These are phyloP conservation scores for Pittosporum tobira DNA, from an alignment of 129 eudicot genomes.

Conservation along the genomic window DNA sequence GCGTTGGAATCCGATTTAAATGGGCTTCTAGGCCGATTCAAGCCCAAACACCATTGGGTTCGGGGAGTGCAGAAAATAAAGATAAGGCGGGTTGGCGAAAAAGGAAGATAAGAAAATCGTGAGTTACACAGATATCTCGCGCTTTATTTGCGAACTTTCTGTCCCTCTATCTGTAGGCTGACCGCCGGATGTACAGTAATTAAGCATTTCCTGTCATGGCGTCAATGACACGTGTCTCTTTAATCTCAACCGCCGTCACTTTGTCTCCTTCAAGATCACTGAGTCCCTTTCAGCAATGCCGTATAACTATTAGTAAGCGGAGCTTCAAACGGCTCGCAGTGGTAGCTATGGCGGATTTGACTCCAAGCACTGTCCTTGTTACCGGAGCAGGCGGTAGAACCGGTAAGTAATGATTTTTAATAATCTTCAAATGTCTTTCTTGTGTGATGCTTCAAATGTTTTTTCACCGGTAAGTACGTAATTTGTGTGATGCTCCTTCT, in stretches of 20 bases:
- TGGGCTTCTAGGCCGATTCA: too few species aligned
- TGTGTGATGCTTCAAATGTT: too few species aligned
- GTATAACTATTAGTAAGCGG: not conserved
- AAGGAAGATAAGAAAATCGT: not conserved
- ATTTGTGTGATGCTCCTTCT: too few species aligned
- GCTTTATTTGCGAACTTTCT: too few species aligned
- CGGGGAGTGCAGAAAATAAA: not conserved
- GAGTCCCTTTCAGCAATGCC: not conserved
- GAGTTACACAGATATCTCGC: not conserved
- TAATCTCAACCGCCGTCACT: not conserved
- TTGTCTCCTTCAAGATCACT: too few species aligned
- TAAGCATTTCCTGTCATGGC: not conserved
- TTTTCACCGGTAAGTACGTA: too few species aligned
- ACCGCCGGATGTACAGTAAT: not conserved
- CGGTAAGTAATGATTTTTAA: slow-evolving; percentile 52
- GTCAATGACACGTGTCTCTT: not conserved
- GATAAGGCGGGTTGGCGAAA: not conserved
- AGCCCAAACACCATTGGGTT: not conserved
- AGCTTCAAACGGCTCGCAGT: slow-evolving; percentile 11
- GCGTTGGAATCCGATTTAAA: too few species aligned
- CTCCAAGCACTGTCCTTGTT: slow-evolving; percentile 73
- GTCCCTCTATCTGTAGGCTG: not conserved
- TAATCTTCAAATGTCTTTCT: too few species aligned
- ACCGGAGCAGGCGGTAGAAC: slow-evolving; percentile 99
- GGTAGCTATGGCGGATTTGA: slow-evolving; percentile 52